Conservation (phyloP, 345 rosid genomes). For the Chamaenerion angustifolium region DNA sequence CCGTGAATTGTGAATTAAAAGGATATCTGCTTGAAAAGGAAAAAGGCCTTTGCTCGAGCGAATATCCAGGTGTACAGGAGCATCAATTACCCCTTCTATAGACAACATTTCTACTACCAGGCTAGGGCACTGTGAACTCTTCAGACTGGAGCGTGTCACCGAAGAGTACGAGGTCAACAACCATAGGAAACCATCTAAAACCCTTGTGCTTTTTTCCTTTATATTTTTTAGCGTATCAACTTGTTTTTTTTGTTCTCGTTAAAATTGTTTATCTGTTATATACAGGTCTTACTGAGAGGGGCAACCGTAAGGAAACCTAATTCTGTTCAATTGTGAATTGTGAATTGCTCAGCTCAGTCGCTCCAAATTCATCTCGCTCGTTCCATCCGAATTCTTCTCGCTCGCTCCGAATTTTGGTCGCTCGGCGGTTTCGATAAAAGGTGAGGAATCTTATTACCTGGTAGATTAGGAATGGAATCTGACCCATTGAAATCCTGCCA, state of each 20-base stretch:
- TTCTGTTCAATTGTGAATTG: too few species aligned
- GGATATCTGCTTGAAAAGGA: slow-evolving; percentile 75
- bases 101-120: slow-evolving; percentile 44
- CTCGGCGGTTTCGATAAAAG: too few species aligned
- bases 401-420: too few species aligned
- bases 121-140: slow-evolving; percentile 81
- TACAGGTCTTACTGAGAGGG: slow-evolving; percentile 75
- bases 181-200: slow-evolving; percentile 72
- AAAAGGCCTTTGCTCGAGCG: slow-evolving; percentile 66
- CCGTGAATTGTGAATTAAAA: too few species aligned
- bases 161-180: slow-evolving; percentile 63
- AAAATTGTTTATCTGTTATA: not conserved
- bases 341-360: too few species aligned
- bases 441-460: too few species aligned
- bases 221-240: not conserved
- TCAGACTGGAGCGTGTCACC: slow-evolving; percentile 52
- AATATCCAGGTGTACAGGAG: slow-evolving; percentile 88
- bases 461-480: too few species aligned
- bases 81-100: slow-evolving; percentile 53
- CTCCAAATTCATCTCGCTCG: too few species aligned
- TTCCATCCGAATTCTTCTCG: too few species aligned
- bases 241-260: slow-evolving; percentile 1
- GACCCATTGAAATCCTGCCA: too few species aligned
- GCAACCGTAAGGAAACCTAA: slow-evolving; percentile 57
- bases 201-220: slow-evolving; percentile 17